A percentile compares a stretch with the other conserved stretches of the same genome.
Conservation (phyloP, 2,329 filamentous ascomycete genomes). For the Geosmithia flava region DNA sequence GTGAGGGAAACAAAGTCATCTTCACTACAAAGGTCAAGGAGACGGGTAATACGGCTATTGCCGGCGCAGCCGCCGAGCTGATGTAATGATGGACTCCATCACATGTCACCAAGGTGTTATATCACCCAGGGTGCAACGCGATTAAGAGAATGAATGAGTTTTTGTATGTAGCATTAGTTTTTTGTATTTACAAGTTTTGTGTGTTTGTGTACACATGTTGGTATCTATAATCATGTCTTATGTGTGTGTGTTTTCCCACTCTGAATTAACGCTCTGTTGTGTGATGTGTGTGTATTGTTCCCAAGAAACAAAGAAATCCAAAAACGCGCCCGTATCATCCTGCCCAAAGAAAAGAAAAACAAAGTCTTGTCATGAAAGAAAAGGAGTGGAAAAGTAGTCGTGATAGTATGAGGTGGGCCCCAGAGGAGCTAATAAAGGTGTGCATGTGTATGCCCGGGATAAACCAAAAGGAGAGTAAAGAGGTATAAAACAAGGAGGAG, state of each 20-base stretch:
- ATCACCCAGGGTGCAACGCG: no score
- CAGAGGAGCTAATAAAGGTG: no score
- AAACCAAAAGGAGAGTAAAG: no score
- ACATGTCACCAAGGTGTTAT: no score
- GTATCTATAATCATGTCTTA: background rate
- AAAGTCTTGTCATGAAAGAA: background rate
- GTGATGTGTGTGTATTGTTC: no score
- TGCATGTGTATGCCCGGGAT: no score
- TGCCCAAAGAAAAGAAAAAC: background rate
- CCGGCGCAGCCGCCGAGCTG: conserved; percentile 69
- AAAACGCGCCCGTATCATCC: no score
- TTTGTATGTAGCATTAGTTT: background rate
- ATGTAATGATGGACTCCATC: conserved; percentile 13
- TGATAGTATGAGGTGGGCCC: no score
- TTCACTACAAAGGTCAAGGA: conserved; percentile 88
- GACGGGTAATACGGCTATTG: conserved; percentile 81
- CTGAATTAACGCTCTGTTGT: no score
- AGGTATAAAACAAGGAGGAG: background rate
- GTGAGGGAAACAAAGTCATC: conserved; percentile 63
- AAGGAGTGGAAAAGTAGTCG: no score
- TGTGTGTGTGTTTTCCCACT: background rate
- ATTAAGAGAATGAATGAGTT: conserved; percentile 1
- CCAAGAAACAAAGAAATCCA: no score
- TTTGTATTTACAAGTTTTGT: background rate
- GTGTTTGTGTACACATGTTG: background rate